Evolutionary conservation across 129 eudicot genomes (phyloP).

Genomic region (Saussurea involucrata): DNA sequence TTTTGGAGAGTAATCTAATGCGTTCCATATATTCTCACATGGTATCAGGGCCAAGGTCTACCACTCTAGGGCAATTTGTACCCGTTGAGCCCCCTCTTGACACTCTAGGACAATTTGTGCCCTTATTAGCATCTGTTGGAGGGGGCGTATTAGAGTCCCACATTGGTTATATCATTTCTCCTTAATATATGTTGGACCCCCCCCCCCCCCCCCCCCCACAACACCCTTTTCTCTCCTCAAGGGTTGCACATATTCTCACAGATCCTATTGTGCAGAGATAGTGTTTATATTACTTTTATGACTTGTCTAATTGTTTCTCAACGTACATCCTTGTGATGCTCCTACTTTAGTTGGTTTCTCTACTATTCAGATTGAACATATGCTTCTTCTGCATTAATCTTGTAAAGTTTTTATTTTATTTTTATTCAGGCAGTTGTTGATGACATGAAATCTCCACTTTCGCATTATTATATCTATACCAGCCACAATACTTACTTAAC

Average conservation of each 20-base stretch:
- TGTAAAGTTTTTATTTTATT: neutral
- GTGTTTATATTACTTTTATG: neutral
- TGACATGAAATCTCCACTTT: slow-evolving; percentile 51
- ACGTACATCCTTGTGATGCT: neutral
- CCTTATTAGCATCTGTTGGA: neutral
- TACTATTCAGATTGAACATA: neutral
- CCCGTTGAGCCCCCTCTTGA: too few relatives aligned
- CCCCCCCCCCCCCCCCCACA: too few relatives aligned
- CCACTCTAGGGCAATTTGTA: neutral
- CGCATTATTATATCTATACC: slow-evolving; percentile 53
- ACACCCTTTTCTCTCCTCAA: too few relatives aligned
- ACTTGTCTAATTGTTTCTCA: neutral
- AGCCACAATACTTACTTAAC: slow-evolving; percentile 67
- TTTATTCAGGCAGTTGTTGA: slow-evolving; percentile 41
- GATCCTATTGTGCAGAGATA: neutral
- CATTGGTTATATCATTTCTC: too few relatives aligned
- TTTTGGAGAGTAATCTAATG: neutral
- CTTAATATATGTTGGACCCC: too few relatives aligned
- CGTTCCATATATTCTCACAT: neutral
- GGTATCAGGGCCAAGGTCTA: neutral
- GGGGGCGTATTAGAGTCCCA: too few relatives aligned
- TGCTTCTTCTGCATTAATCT: neutral
- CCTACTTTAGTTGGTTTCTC: neutral
- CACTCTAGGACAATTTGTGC: neutral
- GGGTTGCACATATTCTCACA: neutral